Conservation (phyloP, 2,329 filamentous ascomycete species). For the Neofusicoccum ribis region DNA sequence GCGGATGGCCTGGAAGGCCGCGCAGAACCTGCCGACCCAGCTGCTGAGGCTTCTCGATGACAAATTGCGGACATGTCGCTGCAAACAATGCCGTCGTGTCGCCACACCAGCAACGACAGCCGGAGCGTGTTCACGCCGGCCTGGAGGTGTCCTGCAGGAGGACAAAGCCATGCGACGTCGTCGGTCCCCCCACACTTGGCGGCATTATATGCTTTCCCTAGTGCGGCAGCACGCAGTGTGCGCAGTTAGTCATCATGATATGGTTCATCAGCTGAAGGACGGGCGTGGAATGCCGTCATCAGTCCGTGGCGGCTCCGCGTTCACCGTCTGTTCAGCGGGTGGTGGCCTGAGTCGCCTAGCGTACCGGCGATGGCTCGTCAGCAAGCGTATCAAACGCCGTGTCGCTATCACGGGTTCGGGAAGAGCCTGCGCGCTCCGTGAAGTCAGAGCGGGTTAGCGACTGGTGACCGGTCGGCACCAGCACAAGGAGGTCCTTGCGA, state of each 20-base stretch:
- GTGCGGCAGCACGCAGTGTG: background rate
- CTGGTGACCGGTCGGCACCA: background rate
- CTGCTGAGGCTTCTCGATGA: too few relatives aligned
- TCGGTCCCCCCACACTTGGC: background rate
- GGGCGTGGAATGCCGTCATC: background rate
- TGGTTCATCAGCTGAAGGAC: background rate
- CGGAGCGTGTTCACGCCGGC: too few relatives aligned
- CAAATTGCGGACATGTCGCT: too few relatives aligned
- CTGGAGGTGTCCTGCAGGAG: too few relatives aligned
- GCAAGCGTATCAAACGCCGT: constrained; percentile 6
- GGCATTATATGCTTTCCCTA: background rate
- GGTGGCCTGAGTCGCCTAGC: background rate
- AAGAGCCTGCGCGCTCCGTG: background rate
- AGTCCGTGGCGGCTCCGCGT: background rate
- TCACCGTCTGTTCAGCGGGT: background rate
- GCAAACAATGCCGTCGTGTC: too few relatives aligned
- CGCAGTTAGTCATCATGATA: background rate
- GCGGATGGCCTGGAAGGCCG: too few relatives aligned
- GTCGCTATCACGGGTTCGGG: constrained; percentile 1
- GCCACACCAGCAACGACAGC: too few relatives aligned
- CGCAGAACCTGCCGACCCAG: too few relatives aligned
- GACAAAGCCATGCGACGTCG: background rate
- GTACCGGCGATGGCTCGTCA: background rate
- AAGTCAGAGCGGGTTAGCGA: background rate
- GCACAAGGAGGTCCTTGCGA: constrained; percentile 3